Percentiles rank a stretch among this genome's conserved stretches.
Evolutionary conservation across 129 eudicot species (phyloP).

Genomic region (Pittosporum tobira): DNA sequence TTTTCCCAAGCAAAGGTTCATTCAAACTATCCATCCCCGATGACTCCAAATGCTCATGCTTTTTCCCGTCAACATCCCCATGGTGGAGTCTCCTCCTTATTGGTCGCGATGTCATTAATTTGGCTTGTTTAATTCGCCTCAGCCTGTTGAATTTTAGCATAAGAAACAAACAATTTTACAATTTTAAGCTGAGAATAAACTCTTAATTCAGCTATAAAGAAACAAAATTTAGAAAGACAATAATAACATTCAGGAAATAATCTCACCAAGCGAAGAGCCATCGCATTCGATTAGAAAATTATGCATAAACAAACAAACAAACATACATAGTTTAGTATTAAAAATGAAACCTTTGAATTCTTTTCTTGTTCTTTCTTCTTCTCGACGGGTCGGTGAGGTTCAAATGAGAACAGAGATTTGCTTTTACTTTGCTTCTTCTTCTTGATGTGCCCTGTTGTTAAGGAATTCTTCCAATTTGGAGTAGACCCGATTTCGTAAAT

Average conservation of each 20-base stretch:
- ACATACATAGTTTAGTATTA: too few relatives aligned
- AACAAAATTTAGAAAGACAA: background rate
- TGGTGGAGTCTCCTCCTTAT: constrained; percentile 84
- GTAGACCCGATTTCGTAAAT: too few relatives aligned
- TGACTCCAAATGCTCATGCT: constrained; percentile 39
- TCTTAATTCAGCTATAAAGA: background rate
- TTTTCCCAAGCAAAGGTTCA: constrained; percentile 66
- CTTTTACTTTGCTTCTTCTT: too few relatives aligned
- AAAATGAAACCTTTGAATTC: too few relatives aligned
- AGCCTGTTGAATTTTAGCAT: background rate
- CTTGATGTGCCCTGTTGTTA: too few relatives aligned
- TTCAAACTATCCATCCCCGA: constrained; percentile 40
- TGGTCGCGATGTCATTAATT: constrained; percentile 49
- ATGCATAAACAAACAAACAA: background rate
- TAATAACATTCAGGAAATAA: background rate
- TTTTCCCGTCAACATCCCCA: constrained; percentile 74
- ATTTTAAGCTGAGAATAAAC: too few relatives aligned
- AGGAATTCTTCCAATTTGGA: too few relatives aligned
- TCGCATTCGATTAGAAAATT: background rate
- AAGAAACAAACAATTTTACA: background rate
- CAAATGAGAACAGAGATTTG: too few relatives aligned
- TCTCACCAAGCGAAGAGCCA: constrained; percentile 1
- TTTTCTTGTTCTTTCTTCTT: too few relatives aligned
- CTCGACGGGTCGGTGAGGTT: too few relatives aligned
- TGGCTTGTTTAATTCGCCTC: constrained; percentile 1